Evolutionary conservation across 2,329 filamentous ascomycete species (phyloP).

Genomic region (Aciculosporium take): DNA sequence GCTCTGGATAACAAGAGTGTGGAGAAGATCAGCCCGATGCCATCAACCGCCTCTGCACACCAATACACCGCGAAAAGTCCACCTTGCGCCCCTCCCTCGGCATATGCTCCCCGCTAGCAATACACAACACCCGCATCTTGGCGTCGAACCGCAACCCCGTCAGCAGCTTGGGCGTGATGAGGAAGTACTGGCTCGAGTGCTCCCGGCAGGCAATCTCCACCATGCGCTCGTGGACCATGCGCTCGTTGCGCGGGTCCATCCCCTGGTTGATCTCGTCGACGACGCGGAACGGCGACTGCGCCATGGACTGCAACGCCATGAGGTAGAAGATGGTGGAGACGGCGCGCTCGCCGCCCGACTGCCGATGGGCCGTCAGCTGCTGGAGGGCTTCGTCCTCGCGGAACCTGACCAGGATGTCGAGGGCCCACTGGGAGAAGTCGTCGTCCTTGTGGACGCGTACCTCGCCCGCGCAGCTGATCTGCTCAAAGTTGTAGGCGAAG

Average conservation of each 20-base stretch:
- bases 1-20: no score
- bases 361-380: slow-evolving; percentile 76
- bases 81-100: slow-evolving; percentile 37
- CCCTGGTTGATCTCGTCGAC: slow-evolving; percentile 99
- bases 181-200: slow-evolving; percentile 75
- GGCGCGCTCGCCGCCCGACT: slow-evolving; percentile 89
- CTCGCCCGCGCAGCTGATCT: slow-evolving; percentile 88
- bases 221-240: slow-evolving; percentile 96
- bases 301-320: slow-evolving; percentile 90
- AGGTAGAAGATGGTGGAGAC: slow-evolving; percentile 98
- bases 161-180: slow-evolving; percentile 93
- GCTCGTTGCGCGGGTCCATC: slow-evolving; percentile 97
- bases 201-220: slow-evolving; percentile 90
- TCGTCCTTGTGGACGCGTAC: slow-evolving; percentile 78
- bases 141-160: slow-evolving; percentile 72
- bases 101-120: slow-evolving; percentile 74
- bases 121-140: slow-evolving; percentile 87
- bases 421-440: slow-evolving; percentile 87
- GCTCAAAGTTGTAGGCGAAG: slow-evolving; percentile 84
- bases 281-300: slow-evolving; percentile 88
- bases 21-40: slow-evolving; percentile 14
- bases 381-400: slow-evolving; percentile 74
- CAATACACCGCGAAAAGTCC: slow-evolving; percentile 33
- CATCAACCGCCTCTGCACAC: slow-evolving; percentile 26
- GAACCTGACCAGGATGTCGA: slow-evolving; percentile 92